Base-by-base conservation (phyloP, 2,329 filamentous ascomycete species). In the Venturiaceae sp. region DNA sequence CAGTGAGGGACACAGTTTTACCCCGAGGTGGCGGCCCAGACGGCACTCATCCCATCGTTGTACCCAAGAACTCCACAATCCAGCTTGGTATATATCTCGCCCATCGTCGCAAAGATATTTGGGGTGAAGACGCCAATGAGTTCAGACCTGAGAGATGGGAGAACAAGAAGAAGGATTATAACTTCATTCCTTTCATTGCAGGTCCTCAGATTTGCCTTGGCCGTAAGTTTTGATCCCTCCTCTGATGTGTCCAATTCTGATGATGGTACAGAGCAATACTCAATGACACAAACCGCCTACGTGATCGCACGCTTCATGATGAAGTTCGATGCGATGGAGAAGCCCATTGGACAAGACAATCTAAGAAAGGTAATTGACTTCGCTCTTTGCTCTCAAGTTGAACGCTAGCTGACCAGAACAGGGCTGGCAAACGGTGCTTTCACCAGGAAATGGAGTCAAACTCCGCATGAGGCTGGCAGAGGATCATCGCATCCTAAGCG, bases 41-140 rank as follows among this genome's bases (percentile, higher is more conserved):
- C 19, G 58, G 58, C 33, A n/a, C 6, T 5, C 7, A 3, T 3
- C 58, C 58, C 11, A 13, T 60, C 16, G 34, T 47, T 37, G 21
- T 60, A 7, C 57, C 47, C n/a, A 86, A 88, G 69, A 83, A 85
- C 66, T 84, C 83, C 1, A 71, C 80, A 6, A 75, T 94, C 61
- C 76, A 73, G 50, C 92, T 90, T 75, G 84, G 79, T 52, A 78
- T 86, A 0, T 80, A 90, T 58, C 72, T 82, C 5, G 88, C 92
- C 86, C 88, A 94, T 67, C 83, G 88, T 1, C 82, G 87, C 14
- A 69, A 68, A 44, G 78, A 80, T 36, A 67, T 75, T 57, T 80
- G 72, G 67, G 77, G 77, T 1, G 56, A 65, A 0, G 78, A 80
- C 50, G 76, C 75, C 1, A 69, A 76, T 0, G 68, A 69, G 3